phyloP scores from a whole-genome alignment of 805 yeast genomes.

The Zygoascus tannicola region DNA sequence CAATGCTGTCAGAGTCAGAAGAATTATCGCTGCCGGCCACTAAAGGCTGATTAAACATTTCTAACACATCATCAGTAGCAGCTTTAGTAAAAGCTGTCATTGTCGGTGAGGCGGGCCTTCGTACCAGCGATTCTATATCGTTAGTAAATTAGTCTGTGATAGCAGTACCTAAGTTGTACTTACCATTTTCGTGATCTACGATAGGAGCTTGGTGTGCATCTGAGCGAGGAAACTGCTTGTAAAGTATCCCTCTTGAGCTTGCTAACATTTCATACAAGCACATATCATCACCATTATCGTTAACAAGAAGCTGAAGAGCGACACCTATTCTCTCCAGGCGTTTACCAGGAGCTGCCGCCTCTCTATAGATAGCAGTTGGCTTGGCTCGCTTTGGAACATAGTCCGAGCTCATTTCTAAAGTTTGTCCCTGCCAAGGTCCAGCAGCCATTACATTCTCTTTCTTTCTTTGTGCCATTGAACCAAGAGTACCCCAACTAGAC shows the following conservation, averaged over 20 bases:
- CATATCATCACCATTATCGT: constrained; percentile 38
- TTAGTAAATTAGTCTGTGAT: not conserved
- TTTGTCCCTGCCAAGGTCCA: constrained; percentile 57
- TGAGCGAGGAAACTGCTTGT: constrained; percentile 9
- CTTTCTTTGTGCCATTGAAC: constrained; percentile 38
- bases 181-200: not conserved
- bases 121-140: constrained; percentile 5
- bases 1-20: constrained; percentile 18
- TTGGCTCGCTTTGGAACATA: not conserved
- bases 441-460: constrained; percentile 58
- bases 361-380: constrained; percentile 1
- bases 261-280: constrained; percentile 61
- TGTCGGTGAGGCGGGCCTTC: constrained; percentile 49
- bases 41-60: constrained; percentile 50
- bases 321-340: constrained; percentile 15
- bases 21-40: constrained; percentile 11
- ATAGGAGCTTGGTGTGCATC: constrained; percentile 3
- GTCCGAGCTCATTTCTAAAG: constrained; percentile 13
- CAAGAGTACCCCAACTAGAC: constrained; percentile 38
- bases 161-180: not conserved
- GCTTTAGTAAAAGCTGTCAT: constrained; percentile 66
- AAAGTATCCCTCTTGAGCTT: constrained; percentile 31
- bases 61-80: constrained; percentile 63
- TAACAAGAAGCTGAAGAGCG: constrained; percentile 17
- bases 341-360: constrained; percentile 9